Conservation (phyloP, 805 yeast genomes). For the Wickerhamomyces kurtzmanii region DNA sequence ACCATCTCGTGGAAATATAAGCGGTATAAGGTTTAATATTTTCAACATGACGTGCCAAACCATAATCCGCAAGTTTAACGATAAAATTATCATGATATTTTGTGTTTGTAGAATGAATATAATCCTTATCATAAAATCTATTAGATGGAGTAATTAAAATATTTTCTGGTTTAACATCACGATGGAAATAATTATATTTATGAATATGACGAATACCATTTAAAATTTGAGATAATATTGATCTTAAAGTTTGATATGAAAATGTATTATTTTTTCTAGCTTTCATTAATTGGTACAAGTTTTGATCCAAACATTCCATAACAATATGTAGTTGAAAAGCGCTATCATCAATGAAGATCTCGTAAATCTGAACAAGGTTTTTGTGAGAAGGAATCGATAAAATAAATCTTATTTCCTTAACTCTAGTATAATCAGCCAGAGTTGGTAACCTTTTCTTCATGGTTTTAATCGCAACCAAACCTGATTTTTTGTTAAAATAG, state of each 20-base stretch:
- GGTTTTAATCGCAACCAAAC: conserved; percentile 71
- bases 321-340: conserved; percentile 62
- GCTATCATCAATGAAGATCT: conserved; percentile 62
- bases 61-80: conserved; percentile 73
- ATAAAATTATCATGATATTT: conserved; percentile 33
- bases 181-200: conserved; percentile 55
- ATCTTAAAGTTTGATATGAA: conserved; percentile 47
- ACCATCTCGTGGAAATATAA: conserved; percentile 82
- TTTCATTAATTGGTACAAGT: conserved; percentile 67
- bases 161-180: conserved; percentile 94
- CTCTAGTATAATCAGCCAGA: conserved; percentile 45
- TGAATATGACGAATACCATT: conserved; percentile 82
- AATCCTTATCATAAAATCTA: conserved; percentile 35
- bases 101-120: conserved; percentile 11
- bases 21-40: conserved; percentile 54
- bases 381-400: conserved; percentile 61
- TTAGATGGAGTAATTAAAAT: conserved; percentile 57
- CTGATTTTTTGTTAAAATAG: conserved; percentile 20
- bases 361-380: conserved; percentile 65
- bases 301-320: conserved; percentile 85
- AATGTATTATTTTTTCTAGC: conserved; percentile 44
- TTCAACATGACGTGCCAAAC: conserved; percentile 54
- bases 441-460: conserved; percentile 48
- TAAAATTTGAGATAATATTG: conserved; percentile 62
- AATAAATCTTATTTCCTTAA: conserved; percentile 62